Evolutionary conservation across 805 yeast genomes (phyloP).

Genomic region (Kuraishia borneana): DNA sequence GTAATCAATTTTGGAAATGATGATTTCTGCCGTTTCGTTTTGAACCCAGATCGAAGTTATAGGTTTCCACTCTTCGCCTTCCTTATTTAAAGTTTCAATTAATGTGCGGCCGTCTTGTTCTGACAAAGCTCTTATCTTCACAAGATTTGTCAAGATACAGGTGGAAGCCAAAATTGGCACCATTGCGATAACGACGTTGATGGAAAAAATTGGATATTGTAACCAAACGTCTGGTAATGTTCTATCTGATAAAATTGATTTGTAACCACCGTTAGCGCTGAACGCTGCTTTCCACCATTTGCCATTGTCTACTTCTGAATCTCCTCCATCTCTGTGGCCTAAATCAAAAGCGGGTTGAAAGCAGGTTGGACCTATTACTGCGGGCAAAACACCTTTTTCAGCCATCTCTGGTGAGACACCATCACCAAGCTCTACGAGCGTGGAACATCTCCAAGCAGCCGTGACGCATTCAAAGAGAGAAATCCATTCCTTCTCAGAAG

Average conservation of each 20-base stretch:
- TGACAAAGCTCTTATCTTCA: constrained; percentile 7
- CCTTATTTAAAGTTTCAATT: too few species aligned
- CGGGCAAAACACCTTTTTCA: constrained; percentile 8
- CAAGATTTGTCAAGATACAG: constrained; percentile 11
- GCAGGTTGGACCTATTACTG: constrained; percentile 18
- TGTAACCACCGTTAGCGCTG: constrained; percentile 1
- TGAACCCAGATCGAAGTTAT: too few species aligned
- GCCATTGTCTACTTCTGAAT: background rate
- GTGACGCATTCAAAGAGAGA: constrained; percentile 19
- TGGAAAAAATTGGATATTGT: constrained; percentile 23
- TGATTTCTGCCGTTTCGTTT: too few species aligned
- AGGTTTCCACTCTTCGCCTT: too few species aligned
- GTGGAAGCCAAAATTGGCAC: constrained; percentile 21
- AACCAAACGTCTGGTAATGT: constrained; percentile 27
- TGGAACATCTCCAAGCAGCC: constrained; percentile 19
- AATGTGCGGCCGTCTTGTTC: too few species aligned
- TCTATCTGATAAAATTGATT: constrained; percentile 9
- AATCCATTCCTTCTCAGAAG: constrained; percentile 13
- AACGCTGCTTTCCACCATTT: constrained; percentile 1
- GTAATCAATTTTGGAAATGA: too few species aligned
- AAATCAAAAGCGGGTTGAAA: constrained; percentile 10
- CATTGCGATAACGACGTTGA: constrained; percentile 16
- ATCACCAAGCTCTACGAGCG: constrained; percentile 26
- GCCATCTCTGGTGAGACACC: constrained; percentile 20
- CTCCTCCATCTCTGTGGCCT: constrained; percentile 1